phyloP scores from a whole-genome alignment of 495 filamentous ascomycete species.

The Penicillium verhagenii region DNA sequence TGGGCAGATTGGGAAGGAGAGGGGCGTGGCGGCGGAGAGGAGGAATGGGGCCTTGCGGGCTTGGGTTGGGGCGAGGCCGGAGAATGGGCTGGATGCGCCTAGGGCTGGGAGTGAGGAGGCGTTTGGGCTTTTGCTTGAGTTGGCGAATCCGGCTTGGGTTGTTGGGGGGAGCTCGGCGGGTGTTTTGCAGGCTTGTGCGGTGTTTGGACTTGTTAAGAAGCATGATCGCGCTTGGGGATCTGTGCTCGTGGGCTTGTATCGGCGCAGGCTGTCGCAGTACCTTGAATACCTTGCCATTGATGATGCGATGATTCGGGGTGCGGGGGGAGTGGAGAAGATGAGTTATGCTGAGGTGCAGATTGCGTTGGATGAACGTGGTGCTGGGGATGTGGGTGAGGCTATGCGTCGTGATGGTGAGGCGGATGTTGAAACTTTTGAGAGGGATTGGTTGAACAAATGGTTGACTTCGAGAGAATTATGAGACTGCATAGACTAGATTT shows the following conservation, averaged over 20 bases:
- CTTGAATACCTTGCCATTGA: conserved; percentile 56
- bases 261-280: conserved; percentile 40
- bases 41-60: conserved; percentile 29
- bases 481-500: not conserved
- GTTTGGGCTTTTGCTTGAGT: conserved; percentile 25
- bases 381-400: conserved; percentile 23
- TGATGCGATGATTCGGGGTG: conserved; percentile 54
- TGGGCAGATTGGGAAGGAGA: conserved; percentile 60
- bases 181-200: conserved; percentile 44
- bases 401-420: not conserved
- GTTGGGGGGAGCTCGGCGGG: conserved; percentile 19
- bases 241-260: conserved; percentile 34
- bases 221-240: conserved; percentile 23
- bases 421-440: conserved; percentile 17
- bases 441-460: conserved; percentile 42
- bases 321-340: conserved; percentile 53
- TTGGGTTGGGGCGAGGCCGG: not conserved
- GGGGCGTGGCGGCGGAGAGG: conserved; percentile 46
- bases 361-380: conserved; percentile 51
- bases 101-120: conserved; percentile 12
- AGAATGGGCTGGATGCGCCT: not conserved
- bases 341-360: conserved; percentile 53
- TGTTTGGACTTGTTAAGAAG: conserved; percentile 44
- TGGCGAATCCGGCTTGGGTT: conserved; percentile 22
- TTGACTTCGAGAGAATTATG: conserved; percentile 13